Evolutionary conservation across 2,329 filamentous ascomycete species (phyloP).

Genomic region (Fonsecaea pugnacius): DNA sequence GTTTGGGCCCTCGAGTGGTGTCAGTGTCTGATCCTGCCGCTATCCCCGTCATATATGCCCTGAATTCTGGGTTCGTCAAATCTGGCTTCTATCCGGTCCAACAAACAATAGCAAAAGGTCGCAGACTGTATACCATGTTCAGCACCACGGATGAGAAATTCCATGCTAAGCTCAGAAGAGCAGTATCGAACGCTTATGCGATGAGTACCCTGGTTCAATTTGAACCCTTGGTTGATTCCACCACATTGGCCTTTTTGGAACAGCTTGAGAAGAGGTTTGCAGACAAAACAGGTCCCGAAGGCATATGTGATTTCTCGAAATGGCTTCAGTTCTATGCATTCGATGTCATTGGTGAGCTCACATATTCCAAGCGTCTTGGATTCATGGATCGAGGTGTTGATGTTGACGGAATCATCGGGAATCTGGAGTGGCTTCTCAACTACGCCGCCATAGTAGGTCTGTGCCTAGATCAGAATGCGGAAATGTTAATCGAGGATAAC

Average conservation of each 20-base stretch:
- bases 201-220: conserved; percentile 42
- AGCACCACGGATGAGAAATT: conserved; percentile 47
- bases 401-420: conserved; percentile 44
- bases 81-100: conserved; percentile 41
- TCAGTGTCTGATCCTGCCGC: conserved; percentile 35
- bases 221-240: conserved; percentile 78
- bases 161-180: conserved; percentile 48
- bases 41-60: conserved; percentile 35
- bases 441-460: conserved; percentile 32
- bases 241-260: conserved; percentile 69
- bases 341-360: conserved; percentile 43
- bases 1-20: conserved; percentile 41
- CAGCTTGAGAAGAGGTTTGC: conserved; percentile 63
- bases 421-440: conserved; percentile 38
- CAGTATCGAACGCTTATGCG: conserved; percentile 47
- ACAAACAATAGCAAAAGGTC: conserved; percentile 39
- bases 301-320: conserved; percentile 41
- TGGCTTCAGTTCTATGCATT: conserved; percentile 48
- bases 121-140: conserved; percentile 42
- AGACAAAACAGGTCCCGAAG: conserved; percentile 42
- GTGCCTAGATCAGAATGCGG: not conserved
- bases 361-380: conserved; percentile 42
- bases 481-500: conserved; percentile 8
- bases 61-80: conserved; percentile 28
- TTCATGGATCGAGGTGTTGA: conserved; percentile 42